These are phyloP conservation scores for Citrullus mucosospermus DNA, from an alignment of 306 rosid species.

Conservation along the genomic window DNA sequence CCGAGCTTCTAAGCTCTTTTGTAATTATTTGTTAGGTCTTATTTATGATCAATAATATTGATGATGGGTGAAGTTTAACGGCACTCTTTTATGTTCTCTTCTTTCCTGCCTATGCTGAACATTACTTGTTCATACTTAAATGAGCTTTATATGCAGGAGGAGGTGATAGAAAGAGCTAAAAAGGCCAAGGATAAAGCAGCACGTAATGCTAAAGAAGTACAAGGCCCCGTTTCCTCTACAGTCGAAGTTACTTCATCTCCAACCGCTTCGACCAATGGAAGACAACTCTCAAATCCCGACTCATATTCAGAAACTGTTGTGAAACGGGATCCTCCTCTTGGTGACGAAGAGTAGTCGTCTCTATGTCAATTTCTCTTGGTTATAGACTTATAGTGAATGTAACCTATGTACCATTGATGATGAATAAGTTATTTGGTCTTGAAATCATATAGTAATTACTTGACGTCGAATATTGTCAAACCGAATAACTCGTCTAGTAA, in stretches of 20 bases:
- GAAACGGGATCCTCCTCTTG: neutral
- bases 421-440: neutral
- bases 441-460: neutral
- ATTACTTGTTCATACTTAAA: neutral
- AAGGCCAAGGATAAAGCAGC: slow-evolving; percentile 82
- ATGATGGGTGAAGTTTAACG: neutral
- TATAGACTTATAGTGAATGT: neutral
- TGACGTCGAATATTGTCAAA: neutral
- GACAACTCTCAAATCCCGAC: neutral
- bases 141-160: slow-evolving; percentile 40
- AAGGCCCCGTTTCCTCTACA: slow-evolving; percentile 21
- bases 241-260: neutral
- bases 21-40: neutral
- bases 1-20: neutral
- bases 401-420: neutral
- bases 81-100: neutral
- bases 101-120: neutral
- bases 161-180: slow-evolving; percentile 72
- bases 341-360: neutral
- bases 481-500: neutral
- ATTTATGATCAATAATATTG: too few relatives aligned
- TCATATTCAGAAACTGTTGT: neutral
- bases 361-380: neutral
- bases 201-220: slow-evolving; percentile 48
- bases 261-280: neutral